These are phyloP conservation scores for Plasmodium inui DNA, from an alignment of 169 alveolate species.

Conservation along the genomic window DNA sequence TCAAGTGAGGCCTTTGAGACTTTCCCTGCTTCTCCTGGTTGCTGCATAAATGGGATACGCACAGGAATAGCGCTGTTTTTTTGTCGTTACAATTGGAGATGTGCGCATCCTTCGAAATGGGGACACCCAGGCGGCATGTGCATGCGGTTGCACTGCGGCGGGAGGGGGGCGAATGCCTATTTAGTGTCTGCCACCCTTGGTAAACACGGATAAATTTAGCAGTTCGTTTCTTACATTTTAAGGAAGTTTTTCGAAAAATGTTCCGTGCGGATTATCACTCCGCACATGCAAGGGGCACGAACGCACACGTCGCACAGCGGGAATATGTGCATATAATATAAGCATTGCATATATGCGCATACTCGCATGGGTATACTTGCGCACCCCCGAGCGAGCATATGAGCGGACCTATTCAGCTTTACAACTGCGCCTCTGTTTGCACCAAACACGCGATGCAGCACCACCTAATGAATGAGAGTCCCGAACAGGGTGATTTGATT, in stretches of 20 bases:
- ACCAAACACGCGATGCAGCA: neutral
- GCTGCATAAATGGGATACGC: neutral
- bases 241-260: neutral
- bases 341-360: neutral
- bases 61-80: neutral
- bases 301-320: neutral
- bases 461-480: neutral
- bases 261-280: neutral
- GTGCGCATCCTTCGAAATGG: neutral
- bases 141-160: neutral
- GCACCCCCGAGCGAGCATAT: neutral
- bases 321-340: neutral
- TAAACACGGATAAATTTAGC: neutral
- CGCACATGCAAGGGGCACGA: neutral
- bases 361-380: neutral
- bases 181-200: neutral
- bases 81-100: neutral
- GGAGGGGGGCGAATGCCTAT: neutral
- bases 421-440: neutral
- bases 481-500: neutral
- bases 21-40: neutral
- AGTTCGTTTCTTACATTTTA: neutral
- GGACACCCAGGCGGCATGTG: neutral
- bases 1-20: conserved; percentile 46
- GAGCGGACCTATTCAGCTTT: neutral